Evolutionary conservation across 805 yeast genomes (phyloP).

Genomic region (Starmerella vitae): DNA sequence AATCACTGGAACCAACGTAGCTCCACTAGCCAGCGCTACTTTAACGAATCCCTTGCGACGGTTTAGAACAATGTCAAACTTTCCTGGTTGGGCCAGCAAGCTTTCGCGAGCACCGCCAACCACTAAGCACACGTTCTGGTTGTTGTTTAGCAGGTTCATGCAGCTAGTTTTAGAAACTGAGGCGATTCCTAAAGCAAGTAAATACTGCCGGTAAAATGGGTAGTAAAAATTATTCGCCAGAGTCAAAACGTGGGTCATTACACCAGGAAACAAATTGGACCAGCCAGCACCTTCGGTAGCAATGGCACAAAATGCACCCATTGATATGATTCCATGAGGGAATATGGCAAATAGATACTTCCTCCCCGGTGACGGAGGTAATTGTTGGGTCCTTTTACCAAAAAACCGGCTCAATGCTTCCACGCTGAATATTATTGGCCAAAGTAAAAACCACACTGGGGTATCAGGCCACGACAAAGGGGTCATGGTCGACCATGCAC

Average conservation of each 20-base stretch:
- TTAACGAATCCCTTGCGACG: slow-evolving; percentile 81
- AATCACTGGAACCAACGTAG: slow-evolving; percentile 74
- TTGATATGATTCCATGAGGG: slow-evolving; percentile 91
- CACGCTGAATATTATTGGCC: slow-evolving; percentile 17
- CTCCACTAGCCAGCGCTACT: slow-evolving; percentile 67
- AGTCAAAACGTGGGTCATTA: slow-evolving; percentile 66
- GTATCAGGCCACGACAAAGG: slow-evolving; percentile 10
- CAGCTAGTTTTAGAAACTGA: slow-evolving; percentile 71
- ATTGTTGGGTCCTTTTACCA: not conserved
- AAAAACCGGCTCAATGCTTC: slow-evolving; percentile 36
- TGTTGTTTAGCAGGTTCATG: slow-evolving; percentile 43
- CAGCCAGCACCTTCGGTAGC: slow-evolving; percentile 72
- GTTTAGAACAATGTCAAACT: slow-evolving; percentile 53
- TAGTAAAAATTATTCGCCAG: slow-evolving; percentile 66
- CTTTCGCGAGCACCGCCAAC: slow-evolving; percentile 95
- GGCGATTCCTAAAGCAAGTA: slow-evolving; percentile 67
- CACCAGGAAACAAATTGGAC: slow-evolving; percentile 62
- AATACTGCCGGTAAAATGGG: slow-evolving; percentile 82
- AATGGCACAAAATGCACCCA: slow-evolving; percentile 77
- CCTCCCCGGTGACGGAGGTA: slow-evolving; percentile 21
- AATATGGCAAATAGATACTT: slow-evolving; percentile 83
- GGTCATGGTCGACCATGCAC: not conserved
- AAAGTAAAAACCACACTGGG: slow-evolving; percentile 8
- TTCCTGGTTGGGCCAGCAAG: slow-evolving; percentile 37
- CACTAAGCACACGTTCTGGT: slow-evolving; percentile 73